Base-by-base conservation (phyloP, 176 grass and related monocot species). In the Otatea glauca region DNA sequence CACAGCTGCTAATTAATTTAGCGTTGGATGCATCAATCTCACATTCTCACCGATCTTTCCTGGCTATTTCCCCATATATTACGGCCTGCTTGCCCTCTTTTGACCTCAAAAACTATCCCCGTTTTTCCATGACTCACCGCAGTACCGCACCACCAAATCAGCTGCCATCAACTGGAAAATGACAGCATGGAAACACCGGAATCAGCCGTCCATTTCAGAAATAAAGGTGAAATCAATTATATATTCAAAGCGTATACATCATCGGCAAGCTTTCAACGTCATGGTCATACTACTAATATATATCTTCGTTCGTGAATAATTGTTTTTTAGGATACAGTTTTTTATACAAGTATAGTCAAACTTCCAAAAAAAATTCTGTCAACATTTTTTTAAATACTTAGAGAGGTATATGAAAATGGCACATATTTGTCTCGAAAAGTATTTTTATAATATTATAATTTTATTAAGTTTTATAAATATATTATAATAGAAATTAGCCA, bases 191-290 rank as follows among this genome's bases (percentile, higher is more conserved):
- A 16, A 27, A 65, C 3, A 35, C 6, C 20, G n/a, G 68, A 75
- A 67, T 23, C 59, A 18, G 25, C 23, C 58, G 68, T 74, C 47
- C 59, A 10, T 74, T 45, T 87, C 84, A 29, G 32, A 1, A 72
- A 0, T 11, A 74, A 81, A 62, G 45, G 0, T 17, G 17, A 48
- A 27, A 50, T 18, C 0, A 25, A 60, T 10, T 9, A 1, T 43
- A 70, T 50, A 50, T 47, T 69, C 50, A n/a, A 29, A 53, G 34
- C 50, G 38, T 29, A 29, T 15, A 41, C 78, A 48, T 41, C 61
- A 44, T 1, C 2, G 20, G 11, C 17, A 18, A 20, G 8, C 5
- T 51, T 50, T 37, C 58, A 29, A 45, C 39, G n/a, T 29, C 58
- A 45, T 6, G n/a, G 55, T 17, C 70, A 72, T 72, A 29, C 44